Base-by-base conservation (phyloP, 441 rosid genomes). In the Pelargonium myrrhifolium region DNA sequence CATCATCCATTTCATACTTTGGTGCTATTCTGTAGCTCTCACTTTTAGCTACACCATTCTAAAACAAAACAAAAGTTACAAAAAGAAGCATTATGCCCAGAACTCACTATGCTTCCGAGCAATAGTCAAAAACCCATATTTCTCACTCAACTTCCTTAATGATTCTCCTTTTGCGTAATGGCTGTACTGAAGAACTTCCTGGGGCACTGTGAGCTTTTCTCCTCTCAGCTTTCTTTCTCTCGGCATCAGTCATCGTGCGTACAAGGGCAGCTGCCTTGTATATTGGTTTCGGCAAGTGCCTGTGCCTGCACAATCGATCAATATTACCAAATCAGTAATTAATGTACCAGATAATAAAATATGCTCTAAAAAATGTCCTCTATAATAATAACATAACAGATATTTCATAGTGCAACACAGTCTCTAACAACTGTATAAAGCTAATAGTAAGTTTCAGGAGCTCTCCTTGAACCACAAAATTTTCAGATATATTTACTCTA, bases 161-260 rank as follows among this genome's bases (percentile, higher is more conserved):
- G 81, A 92, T 89, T 74, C 89, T 92, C 68, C 86, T 82, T 74
- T 78, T 80, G 11, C 97, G 94, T 47, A 83, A 53, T 10, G 93
- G 87, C 73, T 73, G 45, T 3, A 81, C 74, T 6, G 79, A 75
- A 17, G 81, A 49, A 63, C 86, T 83, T 78, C 99, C 98, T 1
- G 92, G 93, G 59, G 97, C 87, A 76, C 95, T 92, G 73, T 92
- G 97, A 66, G 93, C 97, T 83, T 81, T 92, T 73, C 87, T 84
- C 67, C 86, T 83, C 18, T 82, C 86, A 14, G 82, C 88, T 83
- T 92, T 94, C 79, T 76, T 86, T 74, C 79, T 89, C 76, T 84
- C 83, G 0, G 96, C 84, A 28, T 89, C 94, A 20, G 71, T 79
- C 77, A 84, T 71, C 0, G 84, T 76, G 63, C 90, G 84, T 14